These are phyloP conservation scores for Zasmidium citrigriseum DNA, from an alignment of 2,329 filamentous ascomycete genomes.

Conservation along the genomic window DNA sequence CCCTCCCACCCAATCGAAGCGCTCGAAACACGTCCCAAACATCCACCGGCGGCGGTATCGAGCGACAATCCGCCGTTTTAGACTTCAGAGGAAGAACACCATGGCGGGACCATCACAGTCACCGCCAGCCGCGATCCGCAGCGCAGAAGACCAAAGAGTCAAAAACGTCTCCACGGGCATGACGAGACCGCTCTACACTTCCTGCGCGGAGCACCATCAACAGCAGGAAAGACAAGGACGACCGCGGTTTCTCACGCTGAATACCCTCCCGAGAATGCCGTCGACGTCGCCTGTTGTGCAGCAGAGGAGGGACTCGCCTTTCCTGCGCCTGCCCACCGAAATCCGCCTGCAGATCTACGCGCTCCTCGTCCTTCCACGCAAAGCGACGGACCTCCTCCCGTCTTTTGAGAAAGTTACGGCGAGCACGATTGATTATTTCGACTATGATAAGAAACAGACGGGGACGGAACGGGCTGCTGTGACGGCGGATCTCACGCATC, in stretches of 20 bases:
- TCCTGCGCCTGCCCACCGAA: constrained; percentile 49
- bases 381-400: constrained; percentile 31
- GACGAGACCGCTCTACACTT: constrained; percentile 25
- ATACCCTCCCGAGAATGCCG: constrained; percentile 15
- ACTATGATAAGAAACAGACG: constrained; percentile 37
- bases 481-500: constrained; percentile 25
- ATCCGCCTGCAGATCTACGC: constrained; percentile 51
- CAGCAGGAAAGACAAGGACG: constrained; percentile 5
- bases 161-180: constrained; percentile 4
- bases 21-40: background rate
- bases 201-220: constrained; percentile 25
- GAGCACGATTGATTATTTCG: constrained; percentile 44
- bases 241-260: constrained; percentile 17
- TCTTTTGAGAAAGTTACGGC: constrained; percentile 33
- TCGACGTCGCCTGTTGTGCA: constrained; percentile 9
- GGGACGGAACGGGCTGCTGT: constrained; percentile 16
- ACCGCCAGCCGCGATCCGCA: constrained; percentile 1
- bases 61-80: background rate
- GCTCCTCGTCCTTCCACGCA: constrained; percentile 42
- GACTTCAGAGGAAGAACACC: background rate
- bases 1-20: background rate
- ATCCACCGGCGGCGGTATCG: background rate
- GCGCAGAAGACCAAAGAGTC: background rate
- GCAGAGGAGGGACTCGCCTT: constrained; percentile 23
- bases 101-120: background rate